A percentile compares a stretch with the other conserved stretches of the same genome.
phyloP scores from a whole-genome alignment of 768 basidiomycete genomes.

The Hirschioporus abietinus region DNA sequence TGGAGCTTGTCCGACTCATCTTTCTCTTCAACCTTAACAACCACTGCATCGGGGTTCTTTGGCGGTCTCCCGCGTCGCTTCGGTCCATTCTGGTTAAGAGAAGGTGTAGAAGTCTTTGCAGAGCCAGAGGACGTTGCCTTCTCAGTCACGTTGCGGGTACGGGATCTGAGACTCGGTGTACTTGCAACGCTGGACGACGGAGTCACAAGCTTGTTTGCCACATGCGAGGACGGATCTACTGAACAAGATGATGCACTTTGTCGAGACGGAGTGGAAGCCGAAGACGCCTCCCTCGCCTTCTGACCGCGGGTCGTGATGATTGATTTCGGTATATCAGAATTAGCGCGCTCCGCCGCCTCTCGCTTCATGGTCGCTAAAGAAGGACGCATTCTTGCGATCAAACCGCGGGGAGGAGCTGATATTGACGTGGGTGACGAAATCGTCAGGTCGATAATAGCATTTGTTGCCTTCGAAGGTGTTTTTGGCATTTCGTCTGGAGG shows the following conservation, averaged over 20 bases:
- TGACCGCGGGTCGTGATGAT: constrained; percentile 2
- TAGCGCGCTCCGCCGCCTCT: background rate
- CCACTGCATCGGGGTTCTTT: constrained; percentile 19
- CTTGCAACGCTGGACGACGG: background rate
- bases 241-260: background rate
- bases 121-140: background rate
- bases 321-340: background rate
- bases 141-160: background rate
- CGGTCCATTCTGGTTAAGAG: constrained; percentile 12
- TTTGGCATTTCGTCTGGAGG: background rate
- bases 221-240: background rate
- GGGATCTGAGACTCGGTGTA: background rate
- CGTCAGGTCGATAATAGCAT: background rate
- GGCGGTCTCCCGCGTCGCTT: background rate
- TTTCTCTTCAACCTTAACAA: constrained; percentile 38
- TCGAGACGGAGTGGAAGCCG: background rate
- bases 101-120: background rate
- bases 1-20: constrained; percentile 31
- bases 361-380: background rate
- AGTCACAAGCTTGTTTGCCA: background rate
- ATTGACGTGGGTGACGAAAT: background rate
- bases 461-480: background rate
- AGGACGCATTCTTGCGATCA: background rate
- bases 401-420: background rate
- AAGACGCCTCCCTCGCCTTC: constrained; percentile 4